Percentiles rank a stretch among this genome's conserved stretches.
Evolutionary conservation across 2,329 filamentous ascomycete species (phyloP).

Genomic region (Aaosphaeria arxii): DNA sequence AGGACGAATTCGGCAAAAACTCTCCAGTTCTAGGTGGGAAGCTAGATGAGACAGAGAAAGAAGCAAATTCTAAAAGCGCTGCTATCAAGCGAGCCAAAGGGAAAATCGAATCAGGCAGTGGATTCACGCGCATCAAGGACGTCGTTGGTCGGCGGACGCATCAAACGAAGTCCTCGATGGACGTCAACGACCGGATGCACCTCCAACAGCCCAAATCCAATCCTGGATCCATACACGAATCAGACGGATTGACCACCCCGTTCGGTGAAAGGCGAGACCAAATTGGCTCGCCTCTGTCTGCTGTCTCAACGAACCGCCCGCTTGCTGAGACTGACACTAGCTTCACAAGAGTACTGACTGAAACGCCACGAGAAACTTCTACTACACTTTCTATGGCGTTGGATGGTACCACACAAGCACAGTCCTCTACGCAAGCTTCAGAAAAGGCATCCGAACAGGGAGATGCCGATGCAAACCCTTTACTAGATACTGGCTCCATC

Average conservation of each 20-base stretch:
- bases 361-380: slow-evolving; percentile 31
- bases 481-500: slow-evolving; percentile 52
- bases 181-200: slow-evolving; percentile 27
- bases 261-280: background rate
- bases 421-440: slow-evolving; percentile 2
- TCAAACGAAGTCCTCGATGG: slow-evolving; percentile 37
- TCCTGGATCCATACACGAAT: background rate
- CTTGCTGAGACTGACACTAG: too few species aligned
- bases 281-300: background rate
- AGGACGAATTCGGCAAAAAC: slow-evolving; percentile 42
- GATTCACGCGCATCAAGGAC: slow-evolving; percentile 81
- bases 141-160: slow-evolving; percentile 62
- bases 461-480: slow-evolving; percentile 28
- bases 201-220: slow-evolving; percentile 19
- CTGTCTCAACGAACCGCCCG: too few species aligned
- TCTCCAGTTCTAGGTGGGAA: too few species aligned
- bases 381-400: slow-evolving; percentile 11
- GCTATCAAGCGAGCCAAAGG: slow-evolving; percentile 78
- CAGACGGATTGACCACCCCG: background rate
- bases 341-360: slow-evolving; percentile 30
- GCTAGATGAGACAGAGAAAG: slow-evolving; percentile 1
- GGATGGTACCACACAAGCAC: background rate
- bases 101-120: slow-evolving; percentile 76
- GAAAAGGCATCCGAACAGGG: slow-evolving; percentile 6
- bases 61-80: slow-evolving; percentile 54